Conservation (phyloP, 2,329 filamentous ascomycete genomes). For the Calonectria henricotiae region DNA sequence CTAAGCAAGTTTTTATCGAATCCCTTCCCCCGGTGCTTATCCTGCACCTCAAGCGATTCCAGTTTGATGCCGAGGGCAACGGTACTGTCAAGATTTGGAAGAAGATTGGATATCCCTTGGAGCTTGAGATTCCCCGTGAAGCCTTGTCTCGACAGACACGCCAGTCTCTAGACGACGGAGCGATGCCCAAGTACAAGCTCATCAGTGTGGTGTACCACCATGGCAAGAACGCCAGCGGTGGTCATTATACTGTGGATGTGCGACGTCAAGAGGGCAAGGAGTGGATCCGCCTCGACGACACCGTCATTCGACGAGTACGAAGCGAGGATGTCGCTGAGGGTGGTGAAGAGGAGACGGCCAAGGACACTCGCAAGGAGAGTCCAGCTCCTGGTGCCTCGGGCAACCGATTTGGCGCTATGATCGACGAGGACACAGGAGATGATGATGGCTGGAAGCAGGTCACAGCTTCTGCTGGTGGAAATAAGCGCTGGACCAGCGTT, state of each 20-base stretch:
- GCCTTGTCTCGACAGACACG: constrained; percentile 84
- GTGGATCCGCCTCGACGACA: constrained; percentile 98
- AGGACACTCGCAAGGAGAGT: constrained; percentile 65
- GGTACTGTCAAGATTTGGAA: constrained; percentile 99
- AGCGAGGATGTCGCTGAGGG: constrained; percentile 92
- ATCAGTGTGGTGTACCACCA: constrained; percentile 97
- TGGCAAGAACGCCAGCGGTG: constrained; percentile 94
- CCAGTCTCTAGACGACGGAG: constrained; percentile 75
- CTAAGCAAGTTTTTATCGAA: constrained; percentile 96
- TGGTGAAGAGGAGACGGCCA: constrained; percentile 83
- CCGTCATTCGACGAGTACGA: constrained; percentile 86
- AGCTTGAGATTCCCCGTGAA: constrained; percentile 93
- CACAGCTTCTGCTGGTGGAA: constrained; percentile 71
- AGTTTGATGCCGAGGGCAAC: constrained; percentile 85
- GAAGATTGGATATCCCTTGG: constrained; percentile 94
- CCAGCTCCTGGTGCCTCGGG: constrained; percentile 61
- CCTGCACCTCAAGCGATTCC: constrained; percentile 96
- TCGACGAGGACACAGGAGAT: constrained; percentile 78
- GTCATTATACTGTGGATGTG: constrained; percentile 98
- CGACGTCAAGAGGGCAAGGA: constrained; percentile 94
- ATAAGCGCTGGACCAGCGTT: constrained; percentile 80
- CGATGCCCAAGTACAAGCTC: constrained; percentile 86
- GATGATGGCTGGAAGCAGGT: constrained; percentile 91
- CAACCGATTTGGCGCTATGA: constrained; percentile 83
- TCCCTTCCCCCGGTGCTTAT: constrained; percentile 92